phyloP scores from a whole-genome alignment of 2,329 filamentous ascomycete genomes.

The Pestalotiopsis sp. region DNA sequence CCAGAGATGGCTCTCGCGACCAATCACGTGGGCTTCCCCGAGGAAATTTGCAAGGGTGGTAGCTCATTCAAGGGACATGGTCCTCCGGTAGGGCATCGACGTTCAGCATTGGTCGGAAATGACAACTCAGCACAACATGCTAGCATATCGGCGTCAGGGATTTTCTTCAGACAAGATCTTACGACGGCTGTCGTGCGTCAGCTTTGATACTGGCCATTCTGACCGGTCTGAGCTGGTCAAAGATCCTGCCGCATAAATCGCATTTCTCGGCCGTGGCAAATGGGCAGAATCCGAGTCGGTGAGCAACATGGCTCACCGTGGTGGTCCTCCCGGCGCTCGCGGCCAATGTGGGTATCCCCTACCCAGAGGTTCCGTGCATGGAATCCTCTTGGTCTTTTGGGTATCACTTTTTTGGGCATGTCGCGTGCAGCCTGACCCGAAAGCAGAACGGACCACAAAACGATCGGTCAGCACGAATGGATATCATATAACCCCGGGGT shows the following conservation, averaged over 20 bases:
- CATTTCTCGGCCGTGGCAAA: not conserved
- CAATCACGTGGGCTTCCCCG: not conserved
- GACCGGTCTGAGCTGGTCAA: slow-evolving; percentile 1
- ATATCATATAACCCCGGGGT: not conserved
- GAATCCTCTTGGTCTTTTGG: not conserved
- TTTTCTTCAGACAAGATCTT: not conserved
- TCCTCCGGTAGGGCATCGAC: not conserved
- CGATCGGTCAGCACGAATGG: not conserved
- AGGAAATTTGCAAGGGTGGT: not conserved
- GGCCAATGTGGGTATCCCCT: not conserved
- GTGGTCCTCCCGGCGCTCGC: not conserved
- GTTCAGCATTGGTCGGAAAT: not conserved
- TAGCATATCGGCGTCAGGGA: not conserved
- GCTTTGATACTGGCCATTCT: not conserved
- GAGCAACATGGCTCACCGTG: slow-evolving; percentile 4
- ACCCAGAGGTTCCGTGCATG: not conserved
- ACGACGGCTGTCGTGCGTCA: not conserved
- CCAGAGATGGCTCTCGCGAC: not conserved
- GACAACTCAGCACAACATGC: not conserved
- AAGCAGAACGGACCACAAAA: not conserved
- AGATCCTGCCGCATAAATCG: not conserved
- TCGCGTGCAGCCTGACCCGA: not conserved
- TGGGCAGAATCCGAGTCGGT: not conserved
- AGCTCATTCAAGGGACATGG: not conserved
- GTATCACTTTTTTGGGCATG: not conserved